Conservation (phyloP, 1,284 basidiomycete species). For the Pterulicium gracile region DNA sequence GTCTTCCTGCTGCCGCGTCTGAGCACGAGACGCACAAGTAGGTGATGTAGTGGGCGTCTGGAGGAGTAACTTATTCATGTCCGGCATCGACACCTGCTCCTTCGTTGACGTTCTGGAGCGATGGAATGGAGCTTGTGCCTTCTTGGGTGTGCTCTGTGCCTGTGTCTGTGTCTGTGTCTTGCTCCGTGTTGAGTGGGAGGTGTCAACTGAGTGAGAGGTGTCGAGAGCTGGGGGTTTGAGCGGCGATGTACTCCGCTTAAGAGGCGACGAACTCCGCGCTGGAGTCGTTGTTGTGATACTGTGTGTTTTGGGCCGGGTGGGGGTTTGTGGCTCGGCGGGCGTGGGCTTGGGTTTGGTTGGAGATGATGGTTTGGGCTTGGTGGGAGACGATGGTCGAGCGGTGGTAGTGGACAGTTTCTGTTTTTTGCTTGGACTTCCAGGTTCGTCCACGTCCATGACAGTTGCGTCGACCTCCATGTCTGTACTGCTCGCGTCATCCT, state of each 20-base stretch:
- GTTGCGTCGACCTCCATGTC: background rate
- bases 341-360: background rate
- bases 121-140: too few species aligned
- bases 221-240: background rate
- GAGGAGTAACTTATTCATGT: too few species aligned
- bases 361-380: background rate
- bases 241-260: background rate
- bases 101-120: background rate
- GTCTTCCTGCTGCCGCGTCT: too few species aligned
- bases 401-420: background rate
- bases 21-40: too few species aligned
- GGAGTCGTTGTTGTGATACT: background rate
- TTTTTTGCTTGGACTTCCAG: constrained; percentile 1
- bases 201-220: background rate
- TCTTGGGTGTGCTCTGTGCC: too few species aligned
- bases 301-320: background rate
- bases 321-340: background rate
- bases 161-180: too few species aligned
- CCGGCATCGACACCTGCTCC: background rate
- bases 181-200: too few species aligned
- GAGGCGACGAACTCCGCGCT: background rate
- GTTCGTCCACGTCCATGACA: background rate
- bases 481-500: too few species aligned
- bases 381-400: background rate
- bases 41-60: too few species aligned